Conservation (phyloP, 352 stramenopile species). For the Pythium apleroticum region DNA sequence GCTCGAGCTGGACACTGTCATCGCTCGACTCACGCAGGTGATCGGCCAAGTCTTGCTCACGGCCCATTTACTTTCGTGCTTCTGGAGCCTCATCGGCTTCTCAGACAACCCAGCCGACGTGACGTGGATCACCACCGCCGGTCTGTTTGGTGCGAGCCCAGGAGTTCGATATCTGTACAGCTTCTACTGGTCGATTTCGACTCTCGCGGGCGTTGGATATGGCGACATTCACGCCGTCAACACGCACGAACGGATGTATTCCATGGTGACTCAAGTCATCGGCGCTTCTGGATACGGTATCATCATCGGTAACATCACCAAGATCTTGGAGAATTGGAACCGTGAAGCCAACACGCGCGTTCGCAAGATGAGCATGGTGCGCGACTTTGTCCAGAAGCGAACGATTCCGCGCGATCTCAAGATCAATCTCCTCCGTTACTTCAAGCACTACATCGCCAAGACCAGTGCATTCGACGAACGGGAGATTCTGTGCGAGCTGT, state of each 20-base stretch:
- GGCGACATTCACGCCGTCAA: constrained; percentile 79
- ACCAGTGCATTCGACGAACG: constrained; percentile 77
- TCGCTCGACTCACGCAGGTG: constrained; percentile 59
- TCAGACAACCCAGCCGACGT: constrained; percentile 28
- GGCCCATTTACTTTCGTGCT: constrained; percentile 71
- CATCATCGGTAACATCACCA: constrained; percentile 84
- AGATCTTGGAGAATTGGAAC: constrained; percentile 81
- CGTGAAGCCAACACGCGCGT: constrained; percentile 53
- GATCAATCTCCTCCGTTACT: constrained; percentile 62
- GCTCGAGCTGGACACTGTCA: constrained; percentile 61
- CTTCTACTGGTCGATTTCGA: constrained; percentile 86
- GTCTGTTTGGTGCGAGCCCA: constrained; percentile 29
- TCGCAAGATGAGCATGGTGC: constrained; percentile 61
- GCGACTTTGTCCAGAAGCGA: constrained; percentile 67
- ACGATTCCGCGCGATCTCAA: constrained; percentile 52
- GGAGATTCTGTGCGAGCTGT: constrained; percentile 75
- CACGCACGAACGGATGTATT: constrained; percentile 62
- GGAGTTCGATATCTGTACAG: constrained; percentile 68
- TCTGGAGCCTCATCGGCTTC: constrained; percentile 78
- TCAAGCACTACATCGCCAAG: constrained; percentile 78
- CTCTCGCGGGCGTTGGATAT: constrained; percentile 78
- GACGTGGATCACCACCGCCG: constrained; percentile 48
- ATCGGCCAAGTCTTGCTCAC: constrained; percentile 70
- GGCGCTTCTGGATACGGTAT: constrained; percentile 77
- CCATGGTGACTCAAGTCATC: constrained; percentile 72